A percentile compares a stretch with the other conserved stretches of the same genome.
Evolutionary conservation across 371 early-diverging fungal genomes (phyloP).

Genomic region (Mortierella sp.): DNA sequence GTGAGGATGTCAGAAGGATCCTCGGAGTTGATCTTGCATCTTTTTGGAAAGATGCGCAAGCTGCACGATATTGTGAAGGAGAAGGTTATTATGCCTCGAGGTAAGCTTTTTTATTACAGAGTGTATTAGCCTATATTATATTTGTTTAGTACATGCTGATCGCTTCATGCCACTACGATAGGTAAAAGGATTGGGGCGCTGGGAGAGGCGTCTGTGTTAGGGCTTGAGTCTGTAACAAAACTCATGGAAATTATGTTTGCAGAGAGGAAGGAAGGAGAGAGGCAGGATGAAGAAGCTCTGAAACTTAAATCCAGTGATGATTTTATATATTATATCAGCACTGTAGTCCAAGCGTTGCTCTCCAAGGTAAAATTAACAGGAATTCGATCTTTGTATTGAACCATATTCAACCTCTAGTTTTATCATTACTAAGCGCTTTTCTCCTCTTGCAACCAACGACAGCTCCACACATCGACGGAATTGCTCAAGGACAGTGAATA

Average conservation of each 20-base stretch:
- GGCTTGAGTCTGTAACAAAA: constrained; percentile 40
- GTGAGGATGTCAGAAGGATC: constrained; percentile 19
- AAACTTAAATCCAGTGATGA: constrained; percentile 42
- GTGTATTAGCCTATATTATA: neutral
- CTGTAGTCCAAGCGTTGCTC: constrained; percentile 26
- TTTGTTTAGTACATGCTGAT: neutral
- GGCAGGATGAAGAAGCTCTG: constrained; percentile 20
- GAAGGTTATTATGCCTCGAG: constrained; percentile 33
- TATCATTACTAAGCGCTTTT: neutral
- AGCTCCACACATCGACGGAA: constrained; percentile 35
- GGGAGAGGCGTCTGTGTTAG: constrained; percentile 42
- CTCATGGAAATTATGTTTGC: constrained; percentile 45
- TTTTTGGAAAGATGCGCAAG: constrained; percentile 54
- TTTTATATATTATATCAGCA: constrained; percentile 46
- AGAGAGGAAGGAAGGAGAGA: constrained; percentile 3
- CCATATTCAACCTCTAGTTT: neutral
- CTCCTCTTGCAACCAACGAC: neutral
- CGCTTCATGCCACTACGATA: neutral
- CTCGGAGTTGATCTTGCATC: constrained; percentile 37
- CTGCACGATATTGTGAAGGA: constrained; percentile 56
- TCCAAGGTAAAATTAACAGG: constrained; percentile 23
- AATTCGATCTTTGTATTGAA: neutral
- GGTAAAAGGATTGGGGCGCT: constrained; percentile 45
- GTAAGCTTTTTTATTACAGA: constrained; percentile 16
- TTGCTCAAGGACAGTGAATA: constrained; percentile 38